A percentile compares a stretch with the other conserved stretches of the same genome.
phyloP scores from a whole-genome alignment of 2,329 filamentous ascomycete species.

The Nigrospora osmanthi region DNA sequence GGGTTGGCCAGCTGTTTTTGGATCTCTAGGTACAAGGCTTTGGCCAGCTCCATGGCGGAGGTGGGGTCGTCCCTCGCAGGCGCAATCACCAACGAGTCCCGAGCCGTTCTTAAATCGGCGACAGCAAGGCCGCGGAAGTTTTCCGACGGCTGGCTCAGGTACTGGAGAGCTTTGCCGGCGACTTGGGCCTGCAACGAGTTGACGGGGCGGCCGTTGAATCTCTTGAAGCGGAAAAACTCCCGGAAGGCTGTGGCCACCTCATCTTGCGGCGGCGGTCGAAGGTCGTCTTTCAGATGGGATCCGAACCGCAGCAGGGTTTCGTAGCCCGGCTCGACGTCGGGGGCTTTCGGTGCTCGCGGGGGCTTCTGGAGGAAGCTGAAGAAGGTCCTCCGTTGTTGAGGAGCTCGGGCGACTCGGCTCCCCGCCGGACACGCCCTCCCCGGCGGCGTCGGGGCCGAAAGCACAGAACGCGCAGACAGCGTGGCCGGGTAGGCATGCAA shows the following conservation, averaged over 20 bases:
- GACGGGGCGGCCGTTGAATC: slow-evolving; percentile 37
- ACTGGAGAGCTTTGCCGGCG: slow-evolving; percentile 49
- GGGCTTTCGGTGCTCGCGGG: slow-evolving; percentile 50
- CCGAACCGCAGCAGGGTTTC: slow-evolving; percentile 62
- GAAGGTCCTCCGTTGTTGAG: slow-evolving; percentile 45
- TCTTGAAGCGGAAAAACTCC: slow-evolving; percentile 53
- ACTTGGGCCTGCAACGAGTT: slow-evolving; percentile 62
- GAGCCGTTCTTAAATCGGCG: slow-evolving; percentile 30
- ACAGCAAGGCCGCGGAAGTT: slow-evolving; percentile 13
- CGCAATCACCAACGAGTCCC: slow-evolving; percentile 32
- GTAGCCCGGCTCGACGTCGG: slow-evolving; percentile 63
- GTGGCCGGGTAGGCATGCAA: slow-evolving; percentile 15
- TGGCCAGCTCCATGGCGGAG: slow-evolving; percentile 40
- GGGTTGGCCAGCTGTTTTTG: slow-evolving; percentile 16
- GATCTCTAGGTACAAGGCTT: slow-evolving; percentile 30
- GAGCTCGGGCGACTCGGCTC: slow-evolving; percentile 11
- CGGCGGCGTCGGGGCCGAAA: slow-evolving; percentile 10
- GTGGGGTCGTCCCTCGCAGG: slow-evolving; percentile 31
- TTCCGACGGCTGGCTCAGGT: slow-evolving; percentile 39
- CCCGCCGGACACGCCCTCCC: slow-evolving; percentile 20
- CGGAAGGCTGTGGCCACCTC: slow-evolving; percentile 59
- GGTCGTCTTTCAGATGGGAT: slow-evolving; percentile 52
- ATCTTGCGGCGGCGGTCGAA: slow-evolving; percentile 55
- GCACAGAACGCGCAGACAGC: slow-evolving; percentile 6
- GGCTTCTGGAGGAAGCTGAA: slow-evolving; percentile 56